Evolutionary conservation across 1,139 yeast genomes (phyloP), one percentile per base, ranked within the genome.

Genomic region (Kluyveromyces sp.): DNA sequence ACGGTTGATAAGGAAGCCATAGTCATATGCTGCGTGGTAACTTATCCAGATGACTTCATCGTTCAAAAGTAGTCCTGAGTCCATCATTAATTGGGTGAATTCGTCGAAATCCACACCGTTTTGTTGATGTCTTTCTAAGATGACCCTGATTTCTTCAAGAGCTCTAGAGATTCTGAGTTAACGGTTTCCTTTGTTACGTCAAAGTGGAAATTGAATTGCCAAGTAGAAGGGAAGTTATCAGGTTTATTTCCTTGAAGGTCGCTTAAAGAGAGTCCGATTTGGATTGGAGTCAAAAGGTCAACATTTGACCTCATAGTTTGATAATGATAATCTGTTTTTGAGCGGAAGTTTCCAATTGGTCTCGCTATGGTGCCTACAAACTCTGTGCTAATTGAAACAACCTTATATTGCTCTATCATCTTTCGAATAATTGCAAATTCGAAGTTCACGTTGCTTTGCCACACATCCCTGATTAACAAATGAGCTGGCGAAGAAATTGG

Each of bases 331-430:
- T 92, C 98, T 30, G 87, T 77, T 10, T 94, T 85, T 7, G 94
- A 81, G 58, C 88, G 81, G 68, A 92, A 92, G 7, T 89, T 80
- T n/a, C 98, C 98, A 51, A 92, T 87, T 8, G 98, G 98, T 55
- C 98, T 77, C 1, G 96, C 96, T 28, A 92, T 86, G 33, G 94
- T 87, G 0, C 98, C 98, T 0, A 97, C 97, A 61, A 92, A 89
- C 65, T 92, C 97, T 49, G 95, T 90, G 58, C 90, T 84, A 45
- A 82, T 82, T 2, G 96, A 81, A 25, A 89, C 78, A 59, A 77
- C 78, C 46, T 83, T 79, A 58, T 83, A 84, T 51, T 79, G 78
- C 50, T 79, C 83, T 38, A 85, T 75, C 46, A 88, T 74, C 48
- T 79, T 78, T 52, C 96, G 77, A 51, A 90, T 77, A 15, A 79